Percentiles rank a stretch among this genome's conserved stretches.
Evolutionary conservation across 2,329 filamentous ascomycete species (phyloP).

Genomic region (Pseudomassariella vexata): DNA sequence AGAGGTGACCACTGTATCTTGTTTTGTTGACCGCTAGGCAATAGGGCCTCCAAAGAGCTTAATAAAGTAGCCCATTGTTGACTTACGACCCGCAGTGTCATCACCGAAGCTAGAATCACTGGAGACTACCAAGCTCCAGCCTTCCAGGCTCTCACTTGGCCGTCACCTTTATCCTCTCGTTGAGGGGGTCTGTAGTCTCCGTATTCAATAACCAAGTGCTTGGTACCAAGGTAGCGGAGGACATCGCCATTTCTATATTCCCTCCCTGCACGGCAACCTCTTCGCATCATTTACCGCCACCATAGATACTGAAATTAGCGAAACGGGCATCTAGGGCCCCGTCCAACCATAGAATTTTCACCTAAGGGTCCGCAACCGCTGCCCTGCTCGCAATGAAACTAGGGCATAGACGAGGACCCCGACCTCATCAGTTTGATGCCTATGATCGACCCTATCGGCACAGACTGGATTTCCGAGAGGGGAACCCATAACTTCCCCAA

Average conservation of each 20-base stretch:
- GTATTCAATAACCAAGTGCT: too few relatives aligned
- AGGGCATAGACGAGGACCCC: constrained; percentile 63
- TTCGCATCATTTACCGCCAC: constrained; percentile 50
- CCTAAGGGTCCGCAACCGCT: constrained; percentile 30
- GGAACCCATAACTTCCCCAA: constrained; percentile 57
- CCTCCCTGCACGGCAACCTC: constrained; percentile 59
- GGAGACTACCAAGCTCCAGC: too few relatives aligned
- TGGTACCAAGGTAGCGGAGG: too few relatives aligned
- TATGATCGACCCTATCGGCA: constrained; percentile 62
- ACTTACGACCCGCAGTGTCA: too few relatives aligned
- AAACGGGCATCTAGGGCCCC: constrained; percentile 39
- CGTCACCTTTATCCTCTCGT: too few relatives aligned
- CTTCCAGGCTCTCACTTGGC: too few relatives aligned
- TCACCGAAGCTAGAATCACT: too few relatives aligned
- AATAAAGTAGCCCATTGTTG: too few relatives aligned
- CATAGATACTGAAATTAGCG: constrained; percentile 40
- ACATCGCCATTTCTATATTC: constrained; percentile 72
- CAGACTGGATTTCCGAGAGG: constrained; percentile 65
- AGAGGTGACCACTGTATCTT: too few relatives aligned
- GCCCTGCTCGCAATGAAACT: constrained; percentile 27
- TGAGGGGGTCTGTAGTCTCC: too few relatives aligned
- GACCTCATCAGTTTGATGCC: constrained; percentile 72
- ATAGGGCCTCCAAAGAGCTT: too few relatives aligned
- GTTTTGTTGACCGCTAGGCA: too few relatives aligned
- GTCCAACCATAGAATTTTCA: constrained; percentile 37